Evolutionary conservation across 2,329 filamentous ascomycete genomes (phyloP), one percentile per base, ranked within the genome.

Genomic region (Nigrospora osmanthi): DNA sequence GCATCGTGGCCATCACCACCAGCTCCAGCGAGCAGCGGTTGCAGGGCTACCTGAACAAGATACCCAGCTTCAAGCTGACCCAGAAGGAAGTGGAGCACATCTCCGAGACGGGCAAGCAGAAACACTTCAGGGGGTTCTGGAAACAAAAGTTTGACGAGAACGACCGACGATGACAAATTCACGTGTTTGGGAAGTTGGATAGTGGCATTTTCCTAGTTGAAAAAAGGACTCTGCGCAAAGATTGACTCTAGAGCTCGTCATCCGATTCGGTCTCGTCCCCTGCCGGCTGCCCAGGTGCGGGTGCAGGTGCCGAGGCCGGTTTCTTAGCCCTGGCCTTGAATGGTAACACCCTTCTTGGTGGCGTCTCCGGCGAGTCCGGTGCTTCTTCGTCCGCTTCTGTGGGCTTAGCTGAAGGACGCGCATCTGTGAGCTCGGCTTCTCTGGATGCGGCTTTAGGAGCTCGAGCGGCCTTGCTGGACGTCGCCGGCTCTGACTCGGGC

Each of bases 71-170:
- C 55, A 76, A 78, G 66, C 65, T 86, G 50, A 80, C 77, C 11
- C 65, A 71, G 0, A 68, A 72, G 44, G 82, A 85, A 61, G 64
- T 85, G 12, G 61, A 71, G 38, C 70, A 75, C 43, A 79, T 86
- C 49, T 58, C 69, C 1, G 67, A 74, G 52, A 54, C 72, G 33
- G 83, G 83, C 1, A 66, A 66, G 52, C 57, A 79, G 67, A 82
- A 81, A 64, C 77, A 85, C 59, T 80, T 66, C 54, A 71, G 81
- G 31, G 74, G 64, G 0, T 85, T 79, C 58, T 85, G 78, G 78
- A 64, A 50, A 2, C 51, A 72, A 14, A 69, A 68, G 47, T 82
- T 80, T 59, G 70, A 59, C 11, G 60, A 60, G 2, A 69, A 78
- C 47, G 81, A 85, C 54, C 59, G 62, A 47, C 63, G 67, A 15